Percentiles rank a stretch among this genome's conserved stretches.
Conservation (phyloP, 2,329 filamentous ascomycete species). For the Aulographum hederae region DNA sequence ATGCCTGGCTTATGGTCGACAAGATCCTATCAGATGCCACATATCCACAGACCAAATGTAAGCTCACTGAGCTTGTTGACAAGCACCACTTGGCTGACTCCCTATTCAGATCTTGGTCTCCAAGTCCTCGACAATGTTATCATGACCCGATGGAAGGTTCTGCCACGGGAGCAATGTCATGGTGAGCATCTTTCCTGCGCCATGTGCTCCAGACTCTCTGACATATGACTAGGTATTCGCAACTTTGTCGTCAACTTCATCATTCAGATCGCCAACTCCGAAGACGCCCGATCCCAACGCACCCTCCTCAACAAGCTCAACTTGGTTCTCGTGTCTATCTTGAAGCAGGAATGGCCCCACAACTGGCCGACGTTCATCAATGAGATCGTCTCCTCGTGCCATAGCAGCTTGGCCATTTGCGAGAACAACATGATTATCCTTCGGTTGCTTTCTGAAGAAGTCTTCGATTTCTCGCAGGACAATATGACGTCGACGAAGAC, state of each 20-base stretch:
- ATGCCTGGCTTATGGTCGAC: conserved; percentile 94
- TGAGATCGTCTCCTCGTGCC: conserved; percentile 93
- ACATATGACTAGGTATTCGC: conserved; percentile 53
- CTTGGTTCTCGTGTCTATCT: conserved; percentile 84
- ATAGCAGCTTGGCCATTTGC: conserved; percentile 89
- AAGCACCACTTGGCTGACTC: conserved; percentile 5
- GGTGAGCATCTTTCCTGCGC: conserved; percentile 31
- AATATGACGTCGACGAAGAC: conserved; percentile 99
- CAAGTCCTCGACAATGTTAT: conserved; percentile 98
- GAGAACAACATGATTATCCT: conserved; percentile 99
- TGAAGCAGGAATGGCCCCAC: conserved; percentile 99
- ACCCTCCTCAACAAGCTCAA: conserved; percentile 97
- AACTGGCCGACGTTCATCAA: conserved; percentile 99
- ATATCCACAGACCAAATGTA: conserved; percentile 94
- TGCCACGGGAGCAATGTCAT: conserved; percentile 90
- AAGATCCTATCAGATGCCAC: conserved; percentile 87
- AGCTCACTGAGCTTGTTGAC: conserved; percentile 20
- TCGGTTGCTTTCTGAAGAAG: conserved; percentile 85
- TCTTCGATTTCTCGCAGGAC: conserved; percentile 96
- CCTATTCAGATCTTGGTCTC: conserved; percentile 62
- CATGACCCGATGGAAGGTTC: conserved; percentile 95
- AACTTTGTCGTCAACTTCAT: conserved; percentile 99
- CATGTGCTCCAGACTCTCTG: background rate
- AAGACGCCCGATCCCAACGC: conserved; percentile 65
- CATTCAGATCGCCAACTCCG: conserved; percentile 77